These are phyloP conservation scores for Chloranthus sessilifolius DNA, from an alignment of 164 flowering plant genomes.

Conservation along the genomic window DNA sequence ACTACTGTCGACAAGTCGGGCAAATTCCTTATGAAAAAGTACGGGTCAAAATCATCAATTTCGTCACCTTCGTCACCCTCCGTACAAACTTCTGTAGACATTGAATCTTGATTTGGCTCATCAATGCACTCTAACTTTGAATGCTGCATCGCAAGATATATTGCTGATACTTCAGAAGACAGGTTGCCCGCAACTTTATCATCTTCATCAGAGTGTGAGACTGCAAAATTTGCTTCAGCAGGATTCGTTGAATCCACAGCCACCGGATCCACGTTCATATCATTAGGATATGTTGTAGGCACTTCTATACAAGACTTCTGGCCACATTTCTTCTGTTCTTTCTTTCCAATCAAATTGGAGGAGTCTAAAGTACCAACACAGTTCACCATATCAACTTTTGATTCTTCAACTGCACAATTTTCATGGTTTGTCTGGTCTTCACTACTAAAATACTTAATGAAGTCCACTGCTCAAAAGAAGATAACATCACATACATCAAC, in stretches of 20 bases:
- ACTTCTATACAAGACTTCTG: slow-evolving; percentile 7
- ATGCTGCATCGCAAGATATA: slow-evolving; percentile 79
- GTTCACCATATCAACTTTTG: slow-evolving; percentile 20
- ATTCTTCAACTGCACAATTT: slow-evolving; percentile 18
- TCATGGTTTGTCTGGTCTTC: slow-evolving; percentile 24
- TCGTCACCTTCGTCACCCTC: slow-evolving; percentile 76
- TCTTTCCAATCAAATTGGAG: slow-evolving; percentile 6
- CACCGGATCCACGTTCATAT: slow-evolving; percentile 23
- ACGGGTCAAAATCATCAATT: slow-evolving; percentile 90
- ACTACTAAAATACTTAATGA: slow-evolving; percentile 28
- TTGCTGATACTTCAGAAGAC: slow-evolving; percentile 77
- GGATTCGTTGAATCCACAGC: slow-evolving; percentile 13
- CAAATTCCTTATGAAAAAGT: slow-evolving; percentile 76
- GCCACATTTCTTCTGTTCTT: slow-evolving; percentile 9
- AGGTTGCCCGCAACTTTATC: slow-evolving; percentile 35
- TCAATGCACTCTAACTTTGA: slow-evolving; percentile 82
- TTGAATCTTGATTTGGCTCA: slow-evolving; percentile 57
- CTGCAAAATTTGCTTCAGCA: slow-evolving; percentile 15
- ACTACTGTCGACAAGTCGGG: slow-evolving; percentile 83
- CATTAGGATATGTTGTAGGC: slow-evolving; percentile 13
- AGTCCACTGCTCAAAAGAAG: slow-evolving; percentile 23
- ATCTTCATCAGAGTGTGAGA: slow-evolving; percentile 19
- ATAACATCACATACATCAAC: no score
- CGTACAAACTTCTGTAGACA: slow-evolving; percentile 38
- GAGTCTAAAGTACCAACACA: slow-evolving; percentile 12